These are phyloP conservation scores for Zelopaecilomyces penicillatus DNA, from an alignment of 2,329 filamentous ascomycete species.

Conservation along the genomic window DNA sequence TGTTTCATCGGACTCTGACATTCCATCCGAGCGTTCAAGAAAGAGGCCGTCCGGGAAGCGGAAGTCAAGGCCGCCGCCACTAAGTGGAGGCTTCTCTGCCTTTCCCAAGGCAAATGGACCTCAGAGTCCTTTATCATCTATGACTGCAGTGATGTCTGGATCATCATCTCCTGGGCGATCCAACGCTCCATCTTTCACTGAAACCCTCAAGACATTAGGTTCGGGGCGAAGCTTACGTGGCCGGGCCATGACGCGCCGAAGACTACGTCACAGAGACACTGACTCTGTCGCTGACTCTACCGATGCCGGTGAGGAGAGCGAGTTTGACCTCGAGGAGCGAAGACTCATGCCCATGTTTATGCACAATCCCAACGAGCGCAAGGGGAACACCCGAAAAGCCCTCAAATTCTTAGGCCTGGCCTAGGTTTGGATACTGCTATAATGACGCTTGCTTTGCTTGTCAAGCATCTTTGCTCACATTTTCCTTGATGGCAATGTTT, in stretches of 20 bases:
- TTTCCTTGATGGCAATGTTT: too few species aligned
- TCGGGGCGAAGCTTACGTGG: constrained; percentile 21
- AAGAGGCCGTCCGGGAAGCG: constrained; percentile 14
- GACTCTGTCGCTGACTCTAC: constrained; percentile 29
- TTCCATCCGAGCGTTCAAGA: constrained; percentile 24
- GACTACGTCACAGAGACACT: constrained; percentile 13
- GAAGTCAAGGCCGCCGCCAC: constrained; percentile 17
- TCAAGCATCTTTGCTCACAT: too few species aligned
- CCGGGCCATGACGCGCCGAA: constrained; percentile 19
- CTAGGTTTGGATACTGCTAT: constrained; percentile 12
- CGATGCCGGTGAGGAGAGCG: constrained; percentile 28
- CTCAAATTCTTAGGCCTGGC: constrained; percentile 45
- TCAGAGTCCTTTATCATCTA: constrained; percentile 9
- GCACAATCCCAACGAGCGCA: constrained; percentile 24
- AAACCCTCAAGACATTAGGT: constrained; percentile 19
- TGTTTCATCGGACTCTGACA: constrained; percentile 31
- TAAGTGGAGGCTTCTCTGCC: constrained; percentile 22
- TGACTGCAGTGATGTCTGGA: constrained; percentile 1
- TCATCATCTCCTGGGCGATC: constrained; percentile 5
- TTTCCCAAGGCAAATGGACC: constrained; percentile 21
- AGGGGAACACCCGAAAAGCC: constrained; percentile 41
- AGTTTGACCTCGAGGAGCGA: constrained; percentile 40
- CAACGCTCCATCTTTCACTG: constrained; percentile 9
- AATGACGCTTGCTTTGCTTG: too few species aligned
- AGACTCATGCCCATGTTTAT: constrained; percentile 44